phyloP scores from a whole-genome alignment of 1,284 basidiomycete species.

The Heterobasidion occidentale region DNA sequence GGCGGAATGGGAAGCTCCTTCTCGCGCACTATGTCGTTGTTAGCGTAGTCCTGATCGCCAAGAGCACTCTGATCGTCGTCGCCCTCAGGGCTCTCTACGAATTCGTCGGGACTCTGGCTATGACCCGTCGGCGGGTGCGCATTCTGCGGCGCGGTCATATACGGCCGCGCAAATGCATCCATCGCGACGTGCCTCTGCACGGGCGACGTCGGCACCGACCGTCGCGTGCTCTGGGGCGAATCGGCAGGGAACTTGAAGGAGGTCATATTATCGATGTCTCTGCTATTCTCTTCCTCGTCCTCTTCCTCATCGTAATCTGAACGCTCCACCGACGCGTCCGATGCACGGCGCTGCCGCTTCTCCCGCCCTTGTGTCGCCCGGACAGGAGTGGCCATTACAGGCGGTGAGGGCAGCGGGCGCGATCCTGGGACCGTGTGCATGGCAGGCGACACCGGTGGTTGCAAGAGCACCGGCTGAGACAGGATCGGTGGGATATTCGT shows the following conservation, averaged over 20 bases:
- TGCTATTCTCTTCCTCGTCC: slow-evolving; percentile 30
- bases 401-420: slow-evolving; percentile 26
- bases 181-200: slow-evolving; percentile 39
- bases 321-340: slow-evolving; percentile 22
- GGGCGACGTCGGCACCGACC: slow-evolving; percentile 35
- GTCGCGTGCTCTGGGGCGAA: slow-evolving; percentile 34
- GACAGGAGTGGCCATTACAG: slow-evolving; percentile 17
- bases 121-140: slow-evolving; percentile 40
- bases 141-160: slow-evolving; percentile 14
- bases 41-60: slow-evolving; percentile 17
- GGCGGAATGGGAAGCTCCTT: slow-evolving; percentile 23
- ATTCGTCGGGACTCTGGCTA: neutral
- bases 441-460: neutral
- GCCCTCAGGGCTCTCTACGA: neutral
- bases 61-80: neutral
- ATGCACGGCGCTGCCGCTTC: slow-evolving; percentile 59
- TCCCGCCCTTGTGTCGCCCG: slow-evolving; percentile 58
- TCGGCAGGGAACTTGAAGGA: slow-evolving; percentile 67
- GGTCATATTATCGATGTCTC: slow-evolving; percentile 39
- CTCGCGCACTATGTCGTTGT: slow-evolving; percentile 4
- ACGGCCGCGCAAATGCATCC: slow-evolving; percentile 13
- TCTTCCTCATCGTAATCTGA: slow-evolving; percentile 34
- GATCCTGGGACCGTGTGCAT: slow-evolving; percentile 11
- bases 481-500: slow-evolving; percentile 53
- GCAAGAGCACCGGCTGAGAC: slow-evolving; percentile 14